Base-by-base conservation (phyloP, 2,329 filamentous ascomycete species). In the Ceratocystis lukuohia region DNA sequence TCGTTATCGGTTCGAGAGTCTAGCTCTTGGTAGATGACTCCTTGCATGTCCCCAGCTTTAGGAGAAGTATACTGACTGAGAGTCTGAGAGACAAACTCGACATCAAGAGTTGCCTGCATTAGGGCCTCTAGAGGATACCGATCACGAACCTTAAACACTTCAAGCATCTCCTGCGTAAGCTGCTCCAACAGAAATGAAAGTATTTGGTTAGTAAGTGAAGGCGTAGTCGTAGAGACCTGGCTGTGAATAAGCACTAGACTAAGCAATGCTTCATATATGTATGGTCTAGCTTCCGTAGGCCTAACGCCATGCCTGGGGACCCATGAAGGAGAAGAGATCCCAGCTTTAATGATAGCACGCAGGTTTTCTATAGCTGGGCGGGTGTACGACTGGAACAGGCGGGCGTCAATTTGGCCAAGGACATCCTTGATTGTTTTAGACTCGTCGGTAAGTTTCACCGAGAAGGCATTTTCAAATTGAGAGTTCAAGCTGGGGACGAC, bases 31-130 rank as follows among this genome's bases (percentile, higher is more conserved):
- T 97, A 99, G 61, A 99, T 93, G 74, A 92, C 85, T 71, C 88
- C 88, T 77, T 97, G 94, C 15, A 89, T 81, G 73, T 92, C 85
- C 6, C 85, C 86, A 2, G 91, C 90, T 63, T 85, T 82, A 67
- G 96, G 88, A 0, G 90, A 94, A 0, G 90, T 94, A 75, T 95
- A 99, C 71, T 92, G 87, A 68, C 84, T 89, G 44, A 99, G 82
- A 4, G 93, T 96, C 78, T 99, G 94, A 0, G 92, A 90, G 67
- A 97, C 87, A 73, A 99, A 97, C 76, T 99, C 94, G 1, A 96
- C 92, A 73, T 99, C 94, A 0, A 99, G 84, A 0, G 94, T 99
- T 1, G 95, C 95, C 76, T 99, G 95, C 87, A 97, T 96, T 63
- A 99, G 83, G 5, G 89, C 87, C 4, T 88, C 80, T 0, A 99